Evolutionary conservation across 441 rosid species (phyloP).

Genomic region (Populus hybrid): DNA sequence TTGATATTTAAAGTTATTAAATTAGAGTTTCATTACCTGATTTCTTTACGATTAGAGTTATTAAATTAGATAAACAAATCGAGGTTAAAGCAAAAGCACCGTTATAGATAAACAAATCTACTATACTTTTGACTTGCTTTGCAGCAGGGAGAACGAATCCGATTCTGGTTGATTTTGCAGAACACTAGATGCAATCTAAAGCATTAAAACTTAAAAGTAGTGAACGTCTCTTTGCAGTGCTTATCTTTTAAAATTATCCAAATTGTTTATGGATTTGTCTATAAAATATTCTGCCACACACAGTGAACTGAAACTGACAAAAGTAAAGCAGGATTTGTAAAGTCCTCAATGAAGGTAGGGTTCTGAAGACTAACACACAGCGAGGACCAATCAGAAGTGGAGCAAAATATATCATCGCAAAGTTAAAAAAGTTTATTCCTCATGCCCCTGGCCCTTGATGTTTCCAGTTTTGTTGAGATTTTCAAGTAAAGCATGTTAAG

Average conservation of each 20-base stretch:
- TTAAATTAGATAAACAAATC: neutral
- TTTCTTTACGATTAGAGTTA: too few relatives aligned
- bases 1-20: too few relatives aligned
- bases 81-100: neutral
- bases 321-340: neutral
- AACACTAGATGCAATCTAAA: conserved; percentile 10
- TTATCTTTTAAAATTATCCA: conserved; percentile 15
- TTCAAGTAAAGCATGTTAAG: neutral
- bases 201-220: conserved; percentile 6
- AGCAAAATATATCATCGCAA: neutral
- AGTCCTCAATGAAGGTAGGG: neutral
- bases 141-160: conserved; percentile 10
- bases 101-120: neutral
- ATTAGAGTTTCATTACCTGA: too few relatives aligned
- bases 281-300: neutral
- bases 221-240: conserved; percentile 7
- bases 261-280: neutral
- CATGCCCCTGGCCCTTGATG: neutral
- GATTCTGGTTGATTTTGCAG: conserved; percentile 4
- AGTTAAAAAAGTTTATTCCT: neutral
- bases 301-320: neutral
- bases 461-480: neutral
- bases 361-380: neutral
- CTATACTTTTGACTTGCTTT: conserved; percentile 12
- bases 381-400: too few relatives aligned